A percentile compares a stretch with the other conserved stretches of the same genome.
Conservation (phyloP, 352 stramenopile genomes). For the Phytophthora macrochlamydospora region DNA sequence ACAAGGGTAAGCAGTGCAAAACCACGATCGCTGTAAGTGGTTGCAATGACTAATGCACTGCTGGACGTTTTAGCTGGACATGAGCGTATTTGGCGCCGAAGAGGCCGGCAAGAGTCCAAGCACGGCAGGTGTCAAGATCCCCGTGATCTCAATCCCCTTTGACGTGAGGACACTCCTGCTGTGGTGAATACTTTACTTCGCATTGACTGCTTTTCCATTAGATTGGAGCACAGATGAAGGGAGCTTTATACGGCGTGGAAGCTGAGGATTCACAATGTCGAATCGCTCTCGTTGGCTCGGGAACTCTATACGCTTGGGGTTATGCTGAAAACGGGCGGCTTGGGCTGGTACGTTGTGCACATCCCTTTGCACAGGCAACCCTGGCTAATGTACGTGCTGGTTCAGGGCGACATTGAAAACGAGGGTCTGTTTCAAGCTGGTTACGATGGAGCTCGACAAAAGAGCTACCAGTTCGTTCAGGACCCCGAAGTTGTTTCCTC, state of each 20-base stretch:
- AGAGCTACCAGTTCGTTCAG: slow-evolving; percentile 66
- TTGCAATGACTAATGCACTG: slow-evolving; percentile 1
- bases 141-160: slow-evolving; percentile 63
- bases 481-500: slow-evolving; percentile 51
- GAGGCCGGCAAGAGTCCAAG: slow-evolving; percentile 44
- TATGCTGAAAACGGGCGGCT: slow-evolving; percentile 70
- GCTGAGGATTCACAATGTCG: slow-evolving; percentile 51
- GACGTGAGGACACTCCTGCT: slow-evolving; percentile 27
- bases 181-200: background rate
- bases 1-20: slow-evolving; percentile 32
- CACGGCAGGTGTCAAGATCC: slow-evolving; percentile 70
- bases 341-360: slow-evolving; percentile 46
- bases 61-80: slow-evolving; percentile 38
- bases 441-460: slow-evolving; percentile 71
- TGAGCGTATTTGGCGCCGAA: slow-evolving; percentile 45
- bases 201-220: slow-evolving; percentile 10
- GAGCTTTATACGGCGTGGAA: slow-evolving; percentile 42
- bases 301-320: slow-evolving; percentile 72
- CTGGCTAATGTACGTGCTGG: background rate
- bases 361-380: background rate
- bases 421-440: slow-evolving; percentile 65
- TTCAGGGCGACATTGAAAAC: slow-evolving; percentile 70
- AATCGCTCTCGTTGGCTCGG: slow-evolving; percentile 45
- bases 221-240: slow-evolving; percentile 53
- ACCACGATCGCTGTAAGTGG: background rate